Percentiles rank a stretch among this genome's conserved stretches.
phyloP scores from a whole-genome alignment of 352 stramenopile genomes.

The Lagenidium giganteum region DNA sequence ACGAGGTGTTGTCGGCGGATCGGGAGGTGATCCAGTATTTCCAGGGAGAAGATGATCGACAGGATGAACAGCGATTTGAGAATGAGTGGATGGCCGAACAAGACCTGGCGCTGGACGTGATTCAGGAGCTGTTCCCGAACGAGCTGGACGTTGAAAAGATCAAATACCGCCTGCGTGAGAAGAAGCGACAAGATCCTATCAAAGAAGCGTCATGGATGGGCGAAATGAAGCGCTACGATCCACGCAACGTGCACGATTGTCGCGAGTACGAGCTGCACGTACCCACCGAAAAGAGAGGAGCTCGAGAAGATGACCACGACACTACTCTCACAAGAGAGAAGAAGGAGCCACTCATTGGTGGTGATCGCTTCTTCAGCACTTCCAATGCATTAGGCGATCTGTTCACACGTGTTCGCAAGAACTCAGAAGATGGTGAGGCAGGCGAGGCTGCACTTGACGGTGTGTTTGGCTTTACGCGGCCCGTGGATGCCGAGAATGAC shows the following conservation, averaged over 20 bases:
- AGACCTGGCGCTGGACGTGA: constrained; percentile 39
- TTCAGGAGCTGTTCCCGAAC: constrained; percentile 48
- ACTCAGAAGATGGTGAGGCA: constrained; percentile 74
- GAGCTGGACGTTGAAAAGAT: constrained; percentile 65
- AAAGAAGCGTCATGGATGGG: constrained; percentile 82
- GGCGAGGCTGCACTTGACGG: constrained; percentile 74
- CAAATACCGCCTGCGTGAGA: constrained; percentile 37
- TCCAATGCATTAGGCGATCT: constrained; percentile 49
- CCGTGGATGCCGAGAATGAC: constrained; percentile 4
- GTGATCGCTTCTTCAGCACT: constrained; percentile 70
- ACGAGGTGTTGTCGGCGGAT: too few relatives aligned
- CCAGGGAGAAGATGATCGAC: too few relatives aligned
- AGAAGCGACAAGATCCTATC: constrained; percentile 47
- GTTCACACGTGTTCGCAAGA: constrained; percentile 75
- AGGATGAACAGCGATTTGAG: too few relatives aligned
- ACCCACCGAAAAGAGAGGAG: constrained; percentile 18
- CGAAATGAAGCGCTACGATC: constrained; percentile 65
- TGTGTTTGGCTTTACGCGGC: constrained; percentile 32
- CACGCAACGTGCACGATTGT: constrained; percentile 24
- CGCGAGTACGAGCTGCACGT: constrained; percentile 51
- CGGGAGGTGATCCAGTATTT: too few relatives aligned
- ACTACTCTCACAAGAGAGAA: too few relatives aligned
- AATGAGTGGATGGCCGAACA: constrained; percentile 25
- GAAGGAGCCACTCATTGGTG: constrained; percentile 47
- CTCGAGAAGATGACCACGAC: too few relatives aligned